Conservation (phyloP, 2,329 filamentous ascomycete species). For the Penicillium crustosum region DNA sequence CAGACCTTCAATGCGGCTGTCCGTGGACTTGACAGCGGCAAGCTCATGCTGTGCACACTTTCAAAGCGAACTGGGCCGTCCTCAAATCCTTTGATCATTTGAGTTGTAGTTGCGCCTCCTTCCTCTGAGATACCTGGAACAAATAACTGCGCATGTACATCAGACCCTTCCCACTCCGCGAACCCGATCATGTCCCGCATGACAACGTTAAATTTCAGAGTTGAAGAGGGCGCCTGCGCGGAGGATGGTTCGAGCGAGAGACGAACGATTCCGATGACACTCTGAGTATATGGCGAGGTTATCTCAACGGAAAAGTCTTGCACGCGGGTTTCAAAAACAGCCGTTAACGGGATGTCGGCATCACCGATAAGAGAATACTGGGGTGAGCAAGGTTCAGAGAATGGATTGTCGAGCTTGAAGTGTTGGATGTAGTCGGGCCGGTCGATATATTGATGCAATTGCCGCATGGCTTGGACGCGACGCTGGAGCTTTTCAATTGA, state of each 20-base stretch:
- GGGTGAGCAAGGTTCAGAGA: conserved; percentile 85
- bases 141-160: conserved; percentile 96
- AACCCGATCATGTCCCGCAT: conserved; percentile 97
- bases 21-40: conserved; percentile 74
- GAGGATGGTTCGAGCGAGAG: conserved; percentile 91
- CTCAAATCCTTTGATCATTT: conserved; percentile 91
- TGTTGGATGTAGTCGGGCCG: conserved; percentile 93
- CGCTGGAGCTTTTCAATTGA: conserved; percentile 89
- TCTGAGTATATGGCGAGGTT: conserved; percentile 86
- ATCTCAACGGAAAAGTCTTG: conserved; percentile 93
- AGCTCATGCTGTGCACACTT: conserved; percentile 96
- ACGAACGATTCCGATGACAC: conserved; percentile 85
- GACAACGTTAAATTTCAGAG: conserved; percentile 95
- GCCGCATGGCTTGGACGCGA: conserved; percentile 86
- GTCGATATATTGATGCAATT: conserved; percentile 95
- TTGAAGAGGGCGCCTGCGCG: conserved; percentile 85
- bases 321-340: conserved; percentile 90
- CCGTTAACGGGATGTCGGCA: conserved; percentile 84
- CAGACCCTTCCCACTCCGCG: conserved; percentile 89
- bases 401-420: conserved; percentile 88
- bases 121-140: conserved; percentile 87
- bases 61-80: conserved; percentile 91
- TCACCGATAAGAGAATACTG: conserved; percentile 92
- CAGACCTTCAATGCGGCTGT: conserved; percentile 78
- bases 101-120: conserved; percentile 88